phyloP scores from a whole-genome alignment of 805 yeast species.

The Hagleromyces aurorensis region DNA sequence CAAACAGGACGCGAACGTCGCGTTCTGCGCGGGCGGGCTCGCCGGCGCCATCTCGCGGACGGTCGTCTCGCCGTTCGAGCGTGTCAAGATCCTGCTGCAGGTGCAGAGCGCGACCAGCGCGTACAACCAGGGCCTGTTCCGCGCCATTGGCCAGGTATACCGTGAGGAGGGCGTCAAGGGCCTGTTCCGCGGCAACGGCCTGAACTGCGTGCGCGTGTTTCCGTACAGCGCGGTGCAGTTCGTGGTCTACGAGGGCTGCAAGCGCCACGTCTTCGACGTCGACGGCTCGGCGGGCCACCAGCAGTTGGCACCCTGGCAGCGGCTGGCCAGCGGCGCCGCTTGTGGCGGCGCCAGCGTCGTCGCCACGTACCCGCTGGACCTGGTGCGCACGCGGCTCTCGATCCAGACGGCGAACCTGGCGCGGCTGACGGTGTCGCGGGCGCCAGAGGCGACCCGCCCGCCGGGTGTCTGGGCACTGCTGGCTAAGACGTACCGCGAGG shows the following conservation, averaged over 20 bases:
- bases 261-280: conserved; percentile 33
- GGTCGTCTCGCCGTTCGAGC: conserved; percentile 88
- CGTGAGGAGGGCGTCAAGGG: conserved; percentile 90
- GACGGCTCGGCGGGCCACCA: conserved; percentile 21
- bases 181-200: conserved; percentile 80
- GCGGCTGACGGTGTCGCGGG: conserved; percentile 37
- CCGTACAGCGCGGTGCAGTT: conserved; percentile 96
- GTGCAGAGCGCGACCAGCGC: conserved; percentile 50
- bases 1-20: conserved; percentile 17
- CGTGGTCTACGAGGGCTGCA: conserved; percentile 66
- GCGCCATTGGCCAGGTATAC: conserved; percentile 73
- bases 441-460: conserved; percentile 36
- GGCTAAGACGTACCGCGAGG: conserved; percentile 52
- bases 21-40: conserved; percentile 64
- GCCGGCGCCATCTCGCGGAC: conserved; percentile 84
- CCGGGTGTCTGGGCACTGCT: conserved; percentile 66
- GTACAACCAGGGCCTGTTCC: conserved; percentile 61
- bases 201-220: conserved; percentile 81
- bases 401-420: conserved; percentile 71
- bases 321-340: conserved; percentile 67
- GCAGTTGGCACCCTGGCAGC: conserved; percentile 44
- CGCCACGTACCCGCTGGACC: conserved; percentile 86
- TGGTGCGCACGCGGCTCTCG: conserved; percentile 82
- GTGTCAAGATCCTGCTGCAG: conserved; percentile 87
- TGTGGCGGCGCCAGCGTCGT: conserved; percentile 77